Evolutionary conservation across 352 stramenopile genomes (phyloP).

Genomic region (Phytophthora kernoviae): DNA sequence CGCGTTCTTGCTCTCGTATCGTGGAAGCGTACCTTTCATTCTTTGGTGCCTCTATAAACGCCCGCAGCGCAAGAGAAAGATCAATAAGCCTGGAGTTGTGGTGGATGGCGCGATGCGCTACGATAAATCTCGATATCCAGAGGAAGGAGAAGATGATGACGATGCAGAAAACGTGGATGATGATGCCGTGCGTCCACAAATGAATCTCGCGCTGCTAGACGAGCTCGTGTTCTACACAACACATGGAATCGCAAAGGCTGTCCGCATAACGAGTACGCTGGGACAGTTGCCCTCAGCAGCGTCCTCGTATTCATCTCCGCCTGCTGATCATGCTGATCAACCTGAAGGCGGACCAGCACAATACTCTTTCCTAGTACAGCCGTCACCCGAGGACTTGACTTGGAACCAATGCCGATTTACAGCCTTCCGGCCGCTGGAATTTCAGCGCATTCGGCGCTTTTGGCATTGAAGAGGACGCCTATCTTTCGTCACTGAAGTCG

Average conservation of each 20-base stretch:
- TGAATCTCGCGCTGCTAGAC: slow-evolving; percentile 78
- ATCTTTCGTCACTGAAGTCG: slow-evolving; percentile 56
- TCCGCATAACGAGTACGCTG: slow-evolving; percentile 36
- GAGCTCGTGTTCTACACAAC: slow-evolving; percentile 85
- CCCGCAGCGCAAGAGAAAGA: slow-evolving; percentile 20
- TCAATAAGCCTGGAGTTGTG: slow-evolving; percentile 27
- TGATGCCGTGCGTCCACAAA: slow-evolving; percentile 68
- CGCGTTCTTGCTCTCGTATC: slow-evolving; percentile 73
- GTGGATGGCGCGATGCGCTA: slow-evolving; percentile 15
- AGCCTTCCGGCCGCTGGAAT: slow-evolving; percentile 57
- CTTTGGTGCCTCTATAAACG: slow-evolving; percentile 77
- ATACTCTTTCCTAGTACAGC: slow-evolving; percentile 54
- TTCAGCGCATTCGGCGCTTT: slow-evolving; percentile 52
- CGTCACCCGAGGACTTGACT: slow-evolving; percentile 33
- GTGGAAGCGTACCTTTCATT: slow-evolving; percentile 70
- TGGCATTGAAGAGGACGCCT: slow-evolving; percentile 63
- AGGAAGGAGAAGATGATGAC: slow-evolving; percentile 24
- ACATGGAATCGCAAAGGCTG: slow-evolving; percentile 66
- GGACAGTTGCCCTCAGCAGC: slow-evolving; percentile 18
- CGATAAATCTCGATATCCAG: background rate
- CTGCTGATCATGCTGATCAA: slow-evolving; percentile 5
- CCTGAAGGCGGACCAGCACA: slow-evolving; percentile 19
- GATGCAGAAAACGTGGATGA: slow-evolving; percentile 45
- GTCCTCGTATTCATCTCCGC: slow-evolving; percentile 4
- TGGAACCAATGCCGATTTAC: slow-evolving; percentile 70